Evolutionary conservation across 2,329 filamentous ascomycete species (phyloP).

Genomic region (Neonectria sp.): DNA sequence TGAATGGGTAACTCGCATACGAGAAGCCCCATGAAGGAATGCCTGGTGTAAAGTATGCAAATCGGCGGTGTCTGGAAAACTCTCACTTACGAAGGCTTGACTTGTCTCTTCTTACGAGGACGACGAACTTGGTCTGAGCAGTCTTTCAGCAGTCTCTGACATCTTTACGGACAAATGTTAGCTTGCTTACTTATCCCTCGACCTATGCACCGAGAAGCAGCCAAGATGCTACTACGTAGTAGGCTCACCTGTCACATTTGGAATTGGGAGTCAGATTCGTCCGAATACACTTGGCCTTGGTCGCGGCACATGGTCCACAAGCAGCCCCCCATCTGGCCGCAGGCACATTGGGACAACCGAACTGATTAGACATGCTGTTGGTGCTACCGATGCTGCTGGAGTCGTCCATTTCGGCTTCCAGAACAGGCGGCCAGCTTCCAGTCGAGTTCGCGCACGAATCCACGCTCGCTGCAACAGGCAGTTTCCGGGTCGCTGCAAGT

Average conservation of each 20-base stretch:
- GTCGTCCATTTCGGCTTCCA: too few species aligned
- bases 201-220: too few species aligned
- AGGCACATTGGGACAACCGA: constrained; percentile 49
- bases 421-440: too few species aligned
- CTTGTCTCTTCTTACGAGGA: constrained; percentile 66
- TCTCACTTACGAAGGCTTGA: constrained; percentile 64
- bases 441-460: too few species aligned
- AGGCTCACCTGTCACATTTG: constrained; percentile 63
- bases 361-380: too few species aligned
- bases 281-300: constrained; percentile 67
- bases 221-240: too few species aligned
- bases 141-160: constrained; percentile 63
- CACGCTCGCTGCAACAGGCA: too few species aligned
- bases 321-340: constrained; percentile 66
- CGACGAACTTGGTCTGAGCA: constrained; percentile 64
- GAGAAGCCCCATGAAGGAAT: neutral
- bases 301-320: constrained; percentile 62
- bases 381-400: too few species aligned
- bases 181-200: too few species aligned
- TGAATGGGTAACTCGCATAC: neutral
- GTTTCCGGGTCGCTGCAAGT: too few species aligned
- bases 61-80: too few species aligned
- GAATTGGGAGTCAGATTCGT: constrained; percentile 53
- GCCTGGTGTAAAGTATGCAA: too few species aligned
- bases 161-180: constrained; percentile 51